Conservation (phyloP, 306 rosid genomes). For the Ziziphus jujuba region DNA sequence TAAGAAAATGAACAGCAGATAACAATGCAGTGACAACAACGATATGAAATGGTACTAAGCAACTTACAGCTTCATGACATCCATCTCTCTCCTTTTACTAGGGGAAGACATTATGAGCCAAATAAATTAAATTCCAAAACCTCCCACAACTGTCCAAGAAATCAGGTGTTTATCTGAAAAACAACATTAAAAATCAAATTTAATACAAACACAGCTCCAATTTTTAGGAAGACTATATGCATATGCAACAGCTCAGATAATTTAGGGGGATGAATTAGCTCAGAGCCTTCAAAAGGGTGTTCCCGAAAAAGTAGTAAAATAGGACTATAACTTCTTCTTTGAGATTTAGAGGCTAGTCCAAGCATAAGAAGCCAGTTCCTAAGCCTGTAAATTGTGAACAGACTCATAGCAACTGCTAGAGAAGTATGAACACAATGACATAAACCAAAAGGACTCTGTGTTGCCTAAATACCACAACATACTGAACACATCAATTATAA, state of each 20-base stretch:
- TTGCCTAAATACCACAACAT: not conserved
- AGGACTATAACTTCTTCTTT: not conserved
- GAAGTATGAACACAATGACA: not conserved
- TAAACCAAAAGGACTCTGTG: not conserved
- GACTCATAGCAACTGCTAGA: not conserved
- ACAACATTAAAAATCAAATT: not conserved
- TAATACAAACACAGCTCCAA: constrained; percentile 1
- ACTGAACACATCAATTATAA: not conserved
- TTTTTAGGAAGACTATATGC: not conserved
- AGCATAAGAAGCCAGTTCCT: not conserved
- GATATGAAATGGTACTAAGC: constrained; percentile 2
- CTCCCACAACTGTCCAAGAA: constrained; percentile 35
- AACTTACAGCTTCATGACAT: constrained; percentile 97
- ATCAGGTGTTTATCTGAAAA: constrained; percentile 6
- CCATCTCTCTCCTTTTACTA: constrained; percentile 99
- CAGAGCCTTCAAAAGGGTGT: too few relatives aligned
- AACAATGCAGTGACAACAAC: constrained; percentile 1
- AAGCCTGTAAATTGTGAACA: not conserved
- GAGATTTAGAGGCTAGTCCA: too few relatives aligned
- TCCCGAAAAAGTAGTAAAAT: not conserved
- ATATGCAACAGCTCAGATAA: not conserved
- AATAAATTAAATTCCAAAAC: constrained; percentile 39
- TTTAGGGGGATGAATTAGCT: too few relatives aligned
- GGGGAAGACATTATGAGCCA: constrained; percentile 86
- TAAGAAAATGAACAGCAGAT: constrained; percentile 7